Percentiles rank a stretch among this genome's conserved stretches.
These are phyloP conservation scores for Pyrenopolyporus hunteri DNA, from an alignment of 495 filamentous ascomycete genomes.

Conservation along the genomic window DNA sequence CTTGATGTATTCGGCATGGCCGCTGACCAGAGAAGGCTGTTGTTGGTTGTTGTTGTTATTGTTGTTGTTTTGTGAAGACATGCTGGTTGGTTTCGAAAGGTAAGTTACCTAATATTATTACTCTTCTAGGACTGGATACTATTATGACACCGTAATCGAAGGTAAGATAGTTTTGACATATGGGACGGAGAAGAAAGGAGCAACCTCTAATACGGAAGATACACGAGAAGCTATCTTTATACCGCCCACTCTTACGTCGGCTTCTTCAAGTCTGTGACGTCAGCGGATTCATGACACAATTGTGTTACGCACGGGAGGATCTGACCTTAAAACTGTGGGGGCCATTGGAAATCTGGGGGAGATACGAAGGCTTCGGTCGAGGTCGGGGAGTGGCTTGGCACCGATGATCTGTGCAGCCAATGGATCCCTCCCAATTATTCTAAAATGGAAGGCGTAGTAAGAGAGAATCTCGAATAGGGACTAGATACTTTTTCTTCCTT, in stretches of 20 bases:
- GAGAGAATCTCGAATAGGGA: not conserved
- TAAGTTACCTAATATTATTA: not conserved
- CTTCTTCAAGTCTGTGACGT: conserved; percentile 23
- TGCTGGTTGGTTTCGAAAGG: not conserved
- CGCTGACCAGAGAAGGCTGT: conserved; percentile 48
- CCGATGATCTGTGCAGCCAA: conserved; percentile 30
- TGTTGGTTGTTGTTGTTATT: too few relatives aligned
- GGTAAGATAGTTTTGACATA: too few relatives aligned
- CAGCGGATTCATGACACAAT: conserved; percentile 32
- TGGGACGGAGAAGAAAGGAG: too few relatives aligned
- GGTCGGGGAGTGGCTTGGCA: conserved; percentile 30
- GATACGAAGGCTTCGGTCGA: conserved; percentile 7
- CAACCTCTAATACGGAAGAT: too few relatives aligned
- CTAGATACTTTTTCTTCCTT: too few relatives aligned
- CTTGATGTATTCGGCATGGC: conserved; percentile 56
- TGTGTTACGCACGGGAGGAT: conserved; percentile 23
- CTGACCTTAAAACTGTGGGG: conserved; percentile 30
- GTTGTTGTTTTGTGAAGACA: conserved; percentile 40
- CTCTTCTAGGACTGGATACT: too few relatives aligned
- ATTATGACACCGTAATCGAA: too few relatives aligned
- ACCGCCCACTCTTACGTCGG: not conserved
- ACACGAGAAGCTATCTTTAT: conserved; percentile 13
- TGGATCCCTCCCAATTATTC: conserved; percentile 17
- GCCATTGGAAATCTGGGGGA: conserved; percentile 24
- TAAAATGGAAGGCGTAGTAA: conserved; percentile 20